phyloP scores from a whole-genome alignment of 192 early-diverging fungal genomes.

The Coemansia sp. region DNA sequence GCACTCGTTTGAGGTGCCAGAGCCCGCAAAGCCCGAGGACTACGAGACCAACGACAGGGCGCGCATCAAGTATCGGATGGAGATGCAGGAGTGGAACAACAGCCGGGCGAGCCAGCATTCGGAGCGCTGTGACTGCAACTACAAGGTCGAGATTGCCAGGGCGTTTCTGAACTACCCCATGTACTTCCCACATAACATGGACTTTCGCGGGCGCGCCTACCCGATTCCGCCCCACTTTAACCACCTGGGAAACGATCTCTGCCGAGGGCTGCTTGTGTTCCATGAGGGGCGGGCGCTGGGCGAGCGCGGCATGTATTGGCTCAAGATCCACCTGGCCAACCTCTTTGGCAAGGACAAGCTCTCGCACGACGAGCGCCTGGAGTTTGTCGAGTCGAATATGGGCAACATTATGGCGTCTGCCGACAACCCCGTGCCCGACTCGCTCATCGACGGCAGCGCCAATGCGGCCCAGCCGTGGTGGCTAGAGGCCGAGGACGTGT shows the following conservation, averaged over 20 bases:
- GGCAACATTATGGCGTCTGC: slow-evolving; percentile 83
- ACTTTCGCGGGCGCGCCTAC: slow-evolving; percentile 97
- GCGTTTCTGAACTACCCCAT: slow-evolving; percentile 83
- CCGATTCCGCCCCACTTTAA: slow-evolving; percentile 94
- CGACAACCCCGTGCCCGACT: slow-evolving; percentile 67
- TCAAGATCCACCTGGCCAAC: slow-evolving; percentile 94
- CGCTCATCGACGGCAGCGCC: slow-evolving; percentile 15
- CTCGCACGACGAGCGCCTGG: slow-evolving; percentile 78
- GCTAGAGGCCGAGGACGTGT: slow-evolving; percentile 85
- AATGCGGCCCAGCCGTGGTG: slow-evolving; percentile 77
- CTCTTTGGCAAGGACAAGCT: slow-evolving; percentile 90
- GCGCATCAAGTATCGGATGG: slow-evolving; percentile 55
- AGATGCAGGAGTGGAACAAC: slow-evolving; percentile 58
- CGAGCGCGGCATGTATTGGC: slow-evolving; percentile 77
- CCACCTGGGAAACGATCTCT: slow-evolving; percentile 95
- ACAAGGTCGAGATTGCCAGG: slow-evolving; percentile 92
- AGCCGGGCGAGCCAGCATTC: slow-evolving; percentile 76
- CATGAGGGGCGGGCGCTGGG: slow-evolving; percentile 77
- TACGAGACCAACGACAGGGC: slow-evolving; percentile 61
- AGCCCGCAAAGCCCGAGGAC: slow-evolving; percentile 63
- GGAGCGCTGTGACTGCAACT: slow-evolving; percentile 87
- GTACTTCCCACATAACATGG: slow-evolving; percentile 97
- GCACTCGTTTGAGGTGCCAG: slow-evolving; percentile 35
- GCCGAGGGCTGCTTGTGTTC: slow-evolving; percentile 89
- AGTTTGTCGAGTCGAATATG: slow-evolving; percentile 71